Evolutionary conservation across 768 basidiomycete species (phyloP).

Genomic region (Lactifluus pinguis): DNA sequence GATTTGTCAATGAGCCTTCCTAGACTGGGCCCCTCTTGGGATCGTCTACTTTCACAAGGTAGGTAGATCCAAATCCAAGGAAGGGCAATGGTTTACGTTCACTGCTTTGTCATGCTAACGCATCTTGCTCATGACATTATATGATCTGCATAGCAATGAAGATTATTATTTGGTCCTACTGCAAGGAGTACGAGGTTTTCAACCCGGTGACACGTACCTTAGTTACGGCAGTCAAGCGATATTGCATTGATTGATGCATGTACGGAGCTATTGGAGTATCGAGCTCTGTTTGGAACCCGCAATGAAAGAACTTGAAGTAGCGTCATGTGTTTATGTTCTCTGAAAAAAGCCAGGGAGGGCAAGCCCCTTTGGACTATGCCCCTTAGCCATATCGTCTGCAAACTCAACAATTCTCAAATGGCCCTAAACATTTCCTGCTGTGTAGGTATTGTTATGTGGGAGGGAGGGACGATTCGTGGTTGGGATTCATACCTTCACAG

Average conservation of each 20-base stretch:
- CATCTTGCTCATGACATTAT: not conserved
- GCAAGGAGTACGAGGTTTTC: not conserved
- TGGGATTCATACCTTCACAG: not conserved
- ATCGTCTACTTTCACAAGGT: not conserved
- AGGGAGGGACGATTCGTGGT: too few relatives aligned
- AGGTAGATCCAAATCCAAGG: not conserved
- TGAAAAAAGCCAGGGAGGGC: not conserved
- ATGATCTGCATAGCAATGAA: too few relatives aligned
- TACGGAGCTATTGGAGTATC: not conserved
- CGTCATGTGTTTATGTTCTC: not conserved
- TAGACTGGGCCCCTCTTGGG: not conserved
- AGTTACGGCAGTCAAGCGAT: not conserved
- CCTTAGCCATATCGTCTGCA: too few relatives aligned
- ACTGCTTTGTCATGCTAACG: not conserved
- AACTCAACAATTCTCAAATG: too few relatives aligned
- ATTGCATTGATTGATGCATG: not conserved
- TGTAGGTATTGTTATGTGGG: too few relatives aligned
- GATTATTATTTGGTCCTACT: not conserved
- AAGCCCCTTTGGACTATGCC: not conserved
- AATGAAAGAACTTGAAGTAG: not conserved
- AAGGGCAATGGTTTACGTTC: too few relatives aligned
- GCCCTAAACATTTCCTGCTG: too few relatives aligned
- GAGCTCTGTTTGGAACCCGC: not conserved
- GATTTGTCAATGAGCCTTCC: not conserved
- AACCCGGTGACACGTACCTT: not conserved